Conservation (phyloP, 2,329 filamentous ascomycete species). For the Aspergillus bombycis region DNA sequence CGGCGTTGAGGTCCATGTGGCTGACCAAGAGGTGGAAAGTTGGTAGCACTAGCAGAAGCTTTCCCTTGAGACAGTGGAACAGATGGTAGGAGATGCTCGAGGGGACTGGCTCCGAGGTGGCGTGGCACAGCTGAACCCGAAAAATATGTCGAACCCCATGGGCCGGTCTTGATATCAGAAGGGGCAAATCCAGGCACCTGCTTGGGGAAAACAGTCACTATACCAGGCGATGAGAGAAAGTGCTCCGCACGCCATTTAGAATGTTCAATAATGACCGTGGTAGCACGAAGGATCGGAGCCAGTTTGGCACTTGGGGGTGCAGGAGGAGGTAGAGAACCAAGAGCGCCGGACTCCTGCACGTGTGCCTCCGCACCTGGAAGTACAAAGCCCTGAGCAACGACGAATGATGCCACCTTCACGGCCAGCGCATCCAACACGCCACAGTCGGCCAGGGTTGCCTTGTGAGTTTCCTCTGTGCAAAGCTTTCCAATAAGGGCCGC, state of each 20-base stretch:
- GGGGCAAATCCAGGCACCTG: conserved; percentile 55
- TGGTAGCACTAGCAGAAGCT: conserved; percentile 37
- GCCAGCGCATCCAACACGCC: conserved; percentile 80
- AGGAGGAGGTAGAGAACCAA: conserved; percentile 63
- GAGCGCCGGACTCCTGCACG: conserved; percentile 58
- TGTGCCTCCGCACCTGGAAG: conserved; percentile 64
- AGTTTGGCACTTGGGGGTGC: conserved; percentile 64
- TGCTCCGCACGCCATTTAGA: conserved; percentile 78
- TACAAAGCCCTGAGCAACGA: conserved; percentile 70
- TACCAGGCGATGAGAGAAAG: conserved; percentile 68
- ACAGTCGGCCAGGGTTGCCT: conserved; percentile 69
- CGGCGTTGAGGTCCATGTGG: conserved; percentile 41
- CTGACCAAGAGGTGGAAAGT: conserved; percentile 58
- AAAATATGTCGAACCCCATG: conserved; percentile 58
- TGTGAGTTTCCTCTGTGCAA: conserved; percentile 72
- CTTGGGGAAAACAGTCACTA: conserved; percentile 70
- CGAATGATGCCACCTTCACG: conserved; percentile 70
- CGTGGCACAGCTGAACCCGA: conserved; percentile 54
- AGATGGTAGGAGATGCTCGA: conserved; percentile 67
- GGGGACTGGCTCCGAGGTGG: conserved; percentile 55
- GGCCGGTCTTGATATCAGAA: conserved; percentile 52
- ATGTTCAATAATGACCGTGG: conserved; percentile 74
- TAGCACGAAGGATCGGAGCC: conserved; percentile 73
- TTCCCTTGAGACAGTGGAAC: conserved; percentile 41
- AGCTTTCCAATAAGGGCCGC: conserved; percentile 58